A percentile compares a stretch with the other conserved stretches of the same genome.
Evolutionary conservation across 2,329 filamentous ascomycete species (phyloP).

Genomic region (Penicillium sp.): DNA sequence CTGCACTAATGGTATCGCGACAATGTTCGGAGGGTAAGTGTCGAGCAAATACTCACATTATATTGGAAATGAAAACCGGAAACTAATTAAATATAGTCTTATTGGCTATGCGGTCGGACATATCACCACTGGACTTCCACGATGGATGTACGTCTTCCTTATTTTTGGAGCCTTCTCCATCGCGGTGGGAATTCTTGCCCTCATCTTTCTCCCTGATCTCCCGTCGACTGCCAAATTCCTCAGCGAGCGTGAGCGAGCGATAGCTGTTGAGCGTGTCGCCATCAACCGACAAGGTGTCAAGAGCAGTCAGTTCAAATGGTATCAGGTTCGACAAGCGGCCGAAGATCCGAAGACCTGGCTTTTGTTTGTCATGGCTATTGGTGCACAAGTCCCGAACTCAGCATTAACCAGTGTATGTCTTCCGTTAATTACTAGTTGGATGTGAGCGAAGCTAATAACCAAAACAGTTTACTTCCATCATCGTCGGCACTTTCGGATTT

Average conservation of each 20-base stretch:
- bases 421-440: too few relatives aligned
- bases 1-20: slow-evolving; percentile 60
- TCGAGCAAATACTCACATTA: neutral
- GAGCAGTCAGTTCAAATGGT: slow-evolving; percentile 51
- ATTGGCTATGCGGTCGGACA: slow-evolving; percentile 62
- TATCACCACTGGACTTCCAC: slow-evolving; percentile 52
- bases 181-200: slow-evolving; percentile 37
- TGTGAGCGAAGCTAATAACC: neutral
- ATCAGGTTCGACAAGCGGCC: slow-evolving; percentile 50
- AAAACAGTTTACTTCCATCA: slow-evolving; percentile 47
- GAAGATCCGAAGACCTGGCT: slow-evolving; percentile 61
- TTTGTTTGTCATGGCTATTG: slow-evolving; percentile 54
- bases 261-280: slow-evolving; percentile 55
- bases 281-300: slow-evolving; percentile 56
- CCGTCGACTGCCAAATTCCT: slow-evolving; percentile 49
- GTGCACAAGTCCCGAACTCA: slow-evolving; percentile 58
- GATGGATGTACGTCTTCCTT: slow-evolving; percentile 60
- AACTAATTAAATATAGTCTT: slow-evolving; percentile 28
- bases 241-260: slow-evolving; percentile 51
- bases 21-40: slow-evolving; percentile 58
- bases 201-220: slow-evolving; percentile 46
- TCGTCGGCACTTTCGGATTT: slow-evolving; percentile 51
- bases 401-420: slow-evolving; percentile 50
- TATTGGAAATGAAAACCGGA: neutral
- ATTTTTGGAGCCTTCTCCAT: slow-evolving; percentile 51